phyloP scores from a whole-genome alignment of 2,329 filamentous ascomycete species.

The Neonectria faginata region DNA sequence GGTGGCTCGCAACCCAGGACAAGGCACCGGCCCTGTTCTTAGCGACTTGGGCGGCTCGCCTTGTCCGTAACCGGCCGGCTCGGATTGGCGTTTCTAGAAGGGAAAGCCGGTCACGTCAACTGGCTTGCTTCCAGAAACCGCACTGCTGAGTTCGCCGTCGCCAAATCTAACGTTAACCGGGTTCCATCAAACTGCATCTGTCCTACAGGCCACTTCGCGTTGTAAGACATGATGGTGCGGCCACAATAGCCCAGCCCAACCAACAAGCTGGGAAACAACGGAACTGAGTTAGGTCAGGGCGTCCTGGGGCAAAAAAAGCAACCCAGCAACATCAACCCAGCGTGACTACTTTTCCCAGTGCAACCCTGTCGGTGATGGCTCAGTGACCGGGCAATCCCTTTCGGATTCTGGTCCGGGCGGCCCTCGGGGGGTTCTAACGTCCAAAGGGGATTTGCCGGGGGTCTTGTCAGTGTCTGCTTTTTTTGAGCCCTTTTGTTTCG shows the following conservation, averaged over 20 bases:
- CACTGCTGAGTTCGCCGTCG: neutral
- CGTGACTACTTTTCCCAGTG: neutral
- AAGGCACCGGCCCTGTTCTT: neutral
- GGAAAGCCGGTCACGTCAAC: neutral
- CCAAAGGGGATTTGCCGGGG: constrained; percentile 12
- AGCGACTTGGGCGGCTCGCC: neutral
- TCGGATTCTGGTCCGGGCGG: constrained; percentile 10
- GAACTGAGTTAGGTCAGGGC: neutral
- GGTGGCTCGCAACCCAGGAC: neutral
- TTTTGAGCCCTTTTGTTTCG: constrained; percentile 39
- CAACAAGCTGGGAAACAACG: neutral
- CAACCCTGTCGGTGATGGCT: constrained; percentile 20
- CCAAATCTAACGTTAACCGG: neutral
- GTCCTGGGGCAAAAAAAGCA: neutral
- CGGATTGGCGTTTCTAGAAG: constrained; percentile 1
- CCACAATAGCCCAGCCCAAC: neutral
- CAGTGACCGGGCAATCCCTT: constrained; percentile 11
- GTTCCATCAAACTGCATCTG: constrained; percentile 8
- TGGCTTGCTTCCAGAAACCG: neutral
- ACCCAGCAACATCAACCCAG: neutral
- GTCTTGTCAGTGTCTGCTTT: constrained; percentile 28
- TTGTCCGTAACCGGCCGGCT: neutral
- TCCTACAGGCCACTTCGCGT: neutral
- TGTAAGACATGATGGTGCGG: neutral
- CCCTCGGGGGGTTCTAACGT: constrained; percentile 9